Evolutionary conservation across 495 filamentous ascomycete species (phyloP).

Genomic region (Clavariopsis aquatica): DNA sequence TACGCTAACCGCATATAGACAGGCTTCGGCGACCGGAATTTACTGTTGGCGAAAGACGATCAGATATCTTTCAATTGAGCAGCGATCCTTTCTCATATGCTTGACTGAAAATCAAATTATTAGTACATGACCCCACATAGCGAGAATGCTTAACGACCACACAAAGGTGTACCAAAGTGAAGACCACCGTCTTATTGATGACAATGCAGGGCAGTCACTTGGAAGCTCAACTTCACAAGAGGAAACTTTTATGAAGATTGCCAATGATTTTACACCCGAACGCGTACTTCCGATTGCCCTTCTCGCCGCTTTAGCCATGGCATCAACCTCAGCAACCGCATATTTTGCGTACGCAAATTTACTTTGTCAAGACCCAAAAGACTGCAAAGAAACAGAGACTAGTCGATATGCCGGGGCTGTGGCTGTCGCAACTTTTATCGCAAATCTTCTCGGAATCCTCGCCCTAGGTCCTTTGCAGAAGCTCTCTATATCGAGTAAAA

Average conservation of each 20-base stretch:
- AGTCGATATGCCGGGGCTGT: slow-evolving; percentile 9
- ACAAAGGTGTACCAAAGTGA: too few relatives aligned
- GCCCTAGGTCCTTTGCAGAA: slow-evolving; percentile 1
- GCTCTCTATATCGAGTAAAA: background rate
- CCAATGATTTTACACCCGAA: background rate
- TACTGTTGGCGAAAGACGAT: too few relatives aligned
- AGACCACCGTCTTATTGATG: too few relatives aligned
- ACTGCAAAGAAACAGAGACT: slow-evolving; percentile 10
- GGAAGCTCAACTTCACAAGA: too few relatives aligned
- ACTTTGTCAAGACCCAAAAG: slow-evolving; percentile 8
- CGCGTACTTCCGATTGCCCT: slow-evolving; percentile 14
- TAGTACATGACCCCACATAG: too few relatives aligned
- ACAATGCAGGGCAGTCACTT: background rate
- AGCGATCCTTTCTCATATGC: too few relatives aligned
- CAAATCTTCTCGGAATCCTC: slow-evolving; percentile 17
- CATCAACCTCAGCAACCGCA: slow-evolving; percentile 15
- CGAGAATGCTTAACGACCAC: too few relatives aligned
- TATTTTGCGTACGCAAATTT: slow-evolving; percentile 19
- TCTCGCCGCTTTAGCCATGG: slow-evolving; percentile 16
- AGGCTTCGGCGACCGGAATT: too few relatives aligned
- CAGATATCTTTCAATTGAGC: too few relatives aligned
- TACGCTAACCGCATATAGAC: too few relatives aligned
- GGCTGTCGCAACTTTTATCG: background rate
- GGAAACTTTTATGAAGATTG: background rate
- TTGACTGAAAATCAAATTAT: too few relatives aligned